Evolutionary conservation across 2,329 filamentous ascomycete species (phyloP).

Genomic region (Blastomyces emzantsi): DNA sequence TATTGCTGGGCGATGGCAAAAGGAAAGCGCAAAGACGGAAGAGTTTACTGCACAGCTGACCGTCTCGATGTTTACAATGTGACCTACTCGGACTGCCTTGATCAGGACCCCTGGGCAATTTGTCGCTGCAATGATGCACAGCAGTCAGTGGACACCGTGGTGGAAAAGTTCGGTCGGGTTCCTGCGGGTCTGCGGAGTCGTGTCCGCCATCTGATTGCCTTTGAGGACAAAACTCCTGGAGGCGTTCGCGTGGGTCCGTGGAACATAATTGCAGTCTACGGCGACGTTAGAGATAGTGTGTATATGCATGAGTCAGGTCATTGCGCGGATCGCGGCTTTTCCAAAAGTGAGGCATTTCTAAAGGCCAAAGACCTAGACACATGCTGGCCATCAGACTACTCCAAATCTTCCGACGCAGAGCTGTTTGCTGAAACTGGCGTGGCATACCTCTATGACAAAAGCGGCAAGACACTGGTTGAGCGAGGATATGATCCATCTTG

Average conservation of each 20-base stretch:
- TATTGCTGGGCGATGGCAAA: neutral
- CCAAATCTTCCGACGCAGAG: neutral
- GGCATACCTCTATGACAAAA: neutral
- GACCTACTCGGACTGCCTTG: neutral
- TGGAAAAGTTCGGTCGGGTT: neutral
- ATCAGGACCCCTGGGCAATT: conserved; percentile 2
- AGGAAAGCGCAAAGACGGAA: neutral
- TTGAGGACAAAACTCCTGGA: neutral
- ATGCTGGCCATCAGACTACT: neutral
- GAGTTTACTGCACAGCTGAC: neutral
- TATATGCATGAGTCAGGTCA: neutral
- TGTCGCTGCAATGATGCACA: neutral
- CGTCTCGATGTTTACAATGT: neutral
- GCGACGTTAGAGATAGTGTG: neutral
- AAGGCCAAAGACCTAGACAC: neutral
- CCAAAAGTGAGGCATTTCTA: neutral
- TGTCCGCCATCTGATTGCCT: neutral
- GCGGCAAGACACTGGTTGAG: neutral
- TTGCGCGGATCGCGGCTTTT: neutral
- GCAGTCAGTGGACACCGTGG: neutral
- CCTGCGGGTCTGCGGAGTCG: neutral
- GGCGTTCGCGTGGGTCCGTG: neutral
- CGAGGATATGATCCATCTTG: neutral
- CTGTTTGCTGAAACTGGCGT: neutral
- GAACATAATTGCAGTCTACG: neutral